These are phyloP conservation scores for Pestalotiopsis fici DNA, from an alignment of 2,329 filamentous ascomycete species.

Conservation along the genomic window DNA sequence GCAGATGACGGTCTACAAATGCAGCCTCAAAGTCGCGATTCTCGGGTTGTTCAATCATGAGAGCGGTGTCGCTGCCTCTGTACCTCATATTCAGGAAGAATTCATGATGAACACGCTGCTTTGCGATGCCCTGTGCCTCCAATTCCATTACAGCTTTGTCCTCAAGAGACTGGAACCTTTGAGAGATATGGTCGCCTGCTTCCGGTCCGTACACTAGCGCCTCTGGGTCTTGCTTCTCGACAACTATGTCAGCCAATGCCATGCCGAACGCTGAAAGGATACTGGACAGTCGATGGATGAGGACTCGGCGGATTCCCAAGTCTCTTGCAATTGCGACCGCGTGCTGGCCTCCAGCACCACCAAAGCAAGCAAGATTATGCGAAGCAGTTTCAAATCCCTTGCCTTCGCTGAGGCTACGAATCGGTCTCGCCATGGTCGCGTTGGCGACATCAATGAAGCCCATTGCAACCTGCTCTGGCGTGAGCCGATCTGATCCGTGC, in stretches of 20 bases:
- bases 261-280: slow-evolving; percentile 36
- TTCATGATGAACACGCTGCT: slow-evolving; percentile 16
- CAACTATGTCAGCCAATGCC: slow-evolving; percentile 15
- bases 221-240: slow-evolving; percentile 14
- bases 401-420: slow-evolving; percentile 62
- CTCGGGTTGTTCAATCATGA: slow-evolving; percentile 44
- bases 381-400: slow-evolving; percentile 28
- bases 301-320: slow-evolving; percentile 37
- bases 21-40: slow-evolving; percentile 35
- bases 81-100: slow-evolving; percentile 48
- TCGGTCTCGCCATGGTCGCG: slow-evolving; percentile 74
- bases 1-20: slow-evolving; percentile 36
- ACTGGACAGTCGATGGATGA: slow-evolving; percentile 36
- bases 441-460: slow-evolving; percentile 77
- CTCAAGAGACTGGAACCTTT: slow-evolving; percentile 3
- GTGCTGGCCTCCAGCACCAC: slow-evolving; percentile 72
- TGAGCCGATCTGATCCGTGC: slow-evolving; percentile 19
- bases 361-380: slow-evolving; percentile 45
- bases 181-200: slow-evolving; percentile 5
- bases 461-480: slow-evolving; percentile 50
- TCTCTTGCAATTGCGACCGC: slow-evolving; percentile 40
- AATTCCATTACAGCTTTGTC: slow-evolving; percentile 38
- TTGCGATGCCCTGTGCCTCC: slow-evolving; percentile 17
- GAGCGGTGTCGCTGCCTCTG: slow-evolving; percentile 48
- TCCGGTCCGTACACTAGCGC: slow-evolving; percentile 12